A percentile compares a stretch with the other conserved stretches of the same genome.
phyloP scores from a whole-genome alignment of 805 yeast species.

The Candida railenensis region DNA sequence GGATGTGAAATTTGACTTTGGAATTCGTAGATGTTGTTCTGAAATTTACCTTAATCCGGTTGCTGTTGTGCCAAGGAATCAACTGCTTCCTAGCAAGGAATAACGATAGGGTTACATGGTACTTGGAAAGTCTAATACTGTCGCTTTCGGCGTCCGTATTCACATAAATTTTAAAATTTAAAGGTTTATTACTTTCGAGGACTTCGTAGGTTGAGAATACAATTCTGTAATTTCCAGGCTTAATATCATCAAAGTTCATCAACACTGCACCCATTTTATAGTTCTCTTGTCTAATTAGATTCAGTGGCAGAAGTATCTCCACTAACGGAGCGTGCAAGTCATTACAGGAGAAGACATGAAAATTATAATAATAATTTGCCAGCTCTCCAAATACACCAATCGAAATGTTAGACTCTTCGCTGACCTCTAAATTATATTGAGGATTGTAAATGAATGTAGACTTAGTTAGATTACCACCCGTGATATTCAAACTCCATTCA shows the following conservation, averaged over 20 bases:
- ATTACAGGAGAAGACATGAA: conserved; percentile 45
- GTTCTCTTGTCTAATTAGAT: conserved; percentile 32
- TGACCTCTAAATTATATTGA: conserved; percentile 39
- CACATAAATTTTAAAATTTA: conserved; percentile 29
- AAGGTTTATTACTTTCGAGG: conserved; percentile 17
- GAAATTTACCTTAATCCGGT: conserved; percentile 36
- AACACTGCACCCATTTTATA: conserved; percentile 25
- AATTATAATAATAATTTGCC: conserved; percentile 30
- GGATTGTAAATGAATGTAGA: conserved; percentile 54
- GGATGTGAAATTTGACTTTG: conserved; percentile 23
- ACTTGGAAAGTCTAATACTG: conserved; percentile 9
- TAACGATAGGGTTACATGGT: conserved; percentile 33
- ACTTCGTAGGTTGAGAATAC: conserved; percentile 46
- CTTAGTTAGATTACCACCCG: conserved; percentile 57
- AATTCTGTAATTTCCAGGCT: conserved; percentile 41
- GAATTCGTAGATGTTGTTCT: conserved; percentile 17
- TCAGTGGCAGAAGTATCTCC: conserved; percentile 20
- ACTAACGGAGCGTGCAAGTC: conserved; percentile 15
- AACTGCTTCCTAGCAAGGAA: conserved; percentile 19
- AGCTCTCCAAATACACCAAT: conserved; percentile 22
- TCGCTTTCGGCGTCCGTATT: conserved; percentile 13
- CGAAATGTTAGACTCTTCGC: conserved; percentile 11
- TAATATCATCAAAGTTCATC: conserved; percentile 16
- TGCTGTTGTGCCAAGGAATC: conserved; percentile 40
- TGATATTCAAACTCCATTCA: conserved; percentile 42